Evolutionary conservation across 2,329 filamentous ascomycete genomes (phyloP).

Genomic region (Penicillium expansum): DNA sequence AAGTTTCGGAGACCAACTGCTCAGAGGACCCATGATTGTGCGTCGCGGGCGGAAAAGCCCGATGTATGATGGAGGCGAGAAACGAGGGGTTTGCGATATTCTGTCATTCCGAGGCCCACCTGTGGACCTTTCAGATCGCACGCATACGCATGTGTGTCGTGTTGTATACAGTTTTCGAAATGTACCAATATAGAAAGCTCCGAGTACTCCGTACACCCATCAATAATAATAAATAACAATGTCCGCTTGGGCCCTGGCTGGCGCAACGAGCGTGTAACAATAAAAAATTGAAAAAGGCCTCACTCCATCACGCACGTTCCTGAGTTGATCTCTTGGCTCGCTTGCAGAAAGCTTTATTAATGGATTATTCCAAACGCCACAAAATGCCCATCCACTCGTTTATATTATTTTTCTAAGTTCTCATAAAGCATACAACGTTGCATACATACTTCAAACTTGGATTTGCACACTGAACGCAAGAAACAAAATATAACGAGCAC

Average conservation of each 20-base stretch:
- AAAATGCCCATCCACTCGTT: not conserved
- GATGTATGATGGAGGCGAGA: not conserved
- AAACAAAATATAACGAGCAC: not conserved
- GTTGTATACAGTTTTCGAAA: not conserved
- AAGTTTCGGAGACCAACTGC: not conserved
- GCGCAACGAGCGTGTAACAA: not conserved
- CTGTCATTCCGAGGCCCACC: conserved; percentile 3
- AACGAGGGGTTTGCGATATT: not conserved
- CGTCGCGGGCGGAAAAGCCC: not conserved
- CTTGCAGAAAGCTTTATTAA: not conserved
- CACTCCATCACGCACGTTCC: not conserved
- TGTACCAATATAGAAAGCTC: not conserved
- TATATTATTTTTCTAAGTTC: not conserved
- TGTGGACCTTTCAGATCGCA: not conserved
- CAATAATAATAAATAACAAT: not conserved
- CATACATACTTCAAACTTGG: not conserved
- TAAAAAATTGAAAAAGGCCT: not conserved
- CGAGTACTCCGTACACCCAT: not conserved
- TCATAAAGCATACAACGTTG: not conserved
- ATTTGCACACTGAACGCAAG: not conserved
- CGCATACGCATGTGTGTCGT: not conserved
- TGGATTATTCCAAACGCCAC: conserved; percentile 1
- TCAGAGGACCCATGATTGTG: not conserved
- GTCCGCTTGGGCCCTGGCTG: not conserved
- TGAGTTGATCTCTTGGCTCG: conserved; percentile 2